Conservation (phyloP, 2,329 filamentous ascomycete species). For the Dryadomyces quercus-mongolicae region DNA sequence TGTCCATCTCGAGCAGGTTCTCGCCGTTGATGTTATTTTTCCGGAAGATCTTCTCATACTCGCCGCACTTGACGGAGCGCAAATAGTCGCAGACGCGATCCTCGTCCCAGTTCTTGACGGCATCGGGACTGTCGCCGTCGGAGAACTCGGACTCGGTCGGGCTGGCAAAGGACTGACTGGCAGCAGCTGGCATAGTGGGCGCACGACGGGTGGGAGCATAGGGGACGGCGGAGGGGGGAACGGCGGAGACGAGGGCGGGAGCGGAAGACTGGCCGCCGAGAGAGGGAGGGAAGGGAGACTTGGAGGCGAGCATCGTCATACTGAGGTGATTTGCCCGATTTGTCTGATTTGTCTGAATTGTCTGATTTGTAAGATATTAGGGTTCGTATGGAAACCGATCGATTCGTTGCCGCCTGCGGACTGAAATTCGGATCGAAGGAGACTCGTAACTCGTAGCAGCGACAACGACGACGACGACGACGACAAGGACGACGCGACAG, state of each 20-base stretch:
- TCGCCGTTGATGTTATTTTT: slow-evolving; percentile 96
- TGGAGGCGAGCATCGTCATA: slow-evolving; percentile 73
- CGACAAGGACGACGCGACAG: no score
- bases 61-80: slow-evolving; percentile 77
- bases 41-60: slow-evolving; percentile 77
- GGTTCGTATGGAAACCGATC: no score
- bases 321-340: neutral
- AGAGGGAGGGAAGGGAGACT: slow-evolving; percentile 54
- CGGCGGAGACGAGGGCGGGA: slow-evolving; percentile 26
- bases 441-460: no score
- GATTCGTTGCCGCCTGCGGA: neutral
- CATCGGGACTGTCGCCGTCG: slow-evolving; percentile 64
- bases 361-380: neutral
- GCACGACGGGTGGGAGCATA: slow-evolving; percentile 40
- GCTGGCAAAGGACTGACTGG: slow-evolving; percentile 54
- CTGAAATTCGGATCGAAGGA: no score
- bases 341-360: neutral
- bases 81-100: slow-evolving; percentile 86
- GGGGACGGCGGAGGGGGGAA: slow-evolving; percentile 28
- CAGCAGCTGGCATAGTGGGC: slow-evolving; percentile 31
- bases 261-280: slow-evolving; percentile 33
- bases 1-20: slow-evolving; percentile 93
- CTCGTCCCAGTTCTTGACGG: slow-evolving; percentile 81
- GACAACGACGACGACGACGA: no score
- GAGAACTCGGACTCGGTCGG: slow-evolving; percentile 91